These are phyloP conservation scores for Phaeotremella fagi DNA, from an alignment of 768 basidiomycete species.

Conservation along the genomic window DNA sequence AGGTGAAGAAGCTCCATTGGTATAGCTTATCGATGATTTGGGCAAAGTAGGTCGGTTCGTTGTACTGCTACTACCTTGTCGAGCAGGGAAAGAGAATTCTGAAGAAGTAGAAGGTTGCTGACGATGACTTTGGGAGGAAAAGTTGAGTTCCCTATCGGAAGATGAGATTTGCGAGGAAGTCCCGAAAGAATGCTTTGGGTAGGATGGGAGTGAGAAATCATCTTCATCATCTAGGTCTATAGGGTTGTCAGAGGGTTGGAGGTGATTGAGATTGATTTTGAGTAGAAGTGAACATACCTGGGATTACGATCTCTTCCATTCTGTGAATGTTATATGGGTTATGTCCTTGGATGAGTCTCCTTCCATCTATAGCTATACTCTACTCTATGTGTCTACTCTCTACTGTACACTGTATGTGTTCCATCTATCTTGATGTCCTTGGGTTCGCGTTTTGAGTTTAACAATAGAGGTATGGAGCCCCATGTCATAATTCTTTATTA, in stretches of 20 bases:
- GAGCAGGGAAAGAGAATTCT: slow-evolving; percentile 4
- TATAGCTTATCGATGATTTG: slow-evolving; percentile 27
- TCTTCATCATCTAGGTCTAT: slow-evolving; percentile 23
- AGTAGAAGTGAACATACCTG: slow-evolving; percentile 9
- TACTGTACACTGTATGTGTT: too few relatives aligned
- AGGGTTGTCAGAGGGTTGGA: not conserved
- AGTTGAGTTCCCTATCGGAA: not conserved
- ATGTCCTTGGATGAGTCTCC: too few relatives aligned
- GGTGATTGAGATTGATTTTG: not conserved
- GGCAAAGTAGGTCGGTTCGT: slow-evolving; percentile 14
- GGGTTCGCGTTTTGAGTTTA: too few relatives aligned
- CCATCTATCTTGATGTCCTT: too few relatives aligned
- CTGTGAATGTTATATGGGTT: too few relatives aligned
- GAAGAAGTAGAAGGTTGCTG: slow-evolving; percentile 16
- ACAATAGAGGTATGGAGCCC: too few relatives aligned
- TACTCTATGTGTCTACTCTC: too few relatives aligned
- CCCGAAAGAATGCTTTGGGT: slow-evolving; percentile 18
- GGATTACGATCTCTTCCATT: slow-evolving; percentile 27
- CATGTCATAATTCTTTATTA: too few relatives aligned
- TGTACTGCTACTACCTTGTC: slow-evolving; percentile 11
- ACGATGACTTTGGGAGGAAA: slow-evolving; percentile 10
- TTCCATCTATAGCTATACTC: too few relatives aligned
- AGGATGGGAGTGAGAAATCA: slow-evolving; percentile 15
- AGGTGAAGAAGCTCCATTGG: slow-evolving; percentile 14
- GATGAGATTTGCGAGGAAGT: not conserved